These are phyloP conservation scores for Tuber magnatum DNA, from an alignment of 495 filamentous ascomycete genomes.

Conservation along the genomic window DNA sequence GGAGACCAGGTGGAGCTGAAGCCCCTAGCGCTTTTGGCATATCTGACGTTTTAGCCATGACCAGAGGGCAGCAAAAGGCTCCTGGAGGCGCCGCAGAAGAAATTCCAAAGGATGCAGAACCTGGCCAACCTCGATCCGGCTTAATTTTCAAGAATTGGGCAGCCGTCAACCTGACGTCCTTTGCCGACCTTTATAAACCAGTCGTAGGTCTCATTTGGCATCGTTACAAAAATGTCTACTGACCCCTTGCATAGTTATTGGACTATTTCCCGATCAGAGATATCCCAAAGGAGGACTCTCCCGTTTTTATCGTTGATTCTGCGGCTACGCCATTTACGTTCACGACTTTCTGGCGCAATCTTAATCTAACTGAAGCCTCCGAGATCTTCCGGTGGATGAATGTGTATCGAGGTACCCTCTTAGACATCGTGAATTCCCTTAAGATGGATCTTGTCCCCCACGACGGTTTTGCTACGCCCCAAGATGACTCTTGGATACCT, in stretches of 20 bases:
- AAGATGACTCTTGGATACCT: slow-evolving; percentile 10
- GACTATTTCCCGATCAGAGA: slow-evolving; percentile 15
- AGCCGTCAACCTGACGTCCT: background rate
- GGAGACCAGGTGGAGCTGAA: background rate
- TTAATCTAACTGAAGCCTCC: slow-evolving; percentile 13
- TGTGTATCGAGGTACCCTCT: slow-evolving; percentile 2
- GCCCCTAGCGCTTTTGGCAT: background rate
- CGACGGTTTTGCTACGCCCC: background rate
- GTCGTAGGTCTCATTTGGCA: slow-evolving; percentile 5
- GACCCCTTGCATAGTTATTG: slow-evolving; percentile 10
- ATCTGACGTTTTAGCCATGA: background rate
- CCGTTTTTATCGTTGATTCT: slow-evolving; percentile 17
- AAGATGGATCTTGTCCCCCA: background rate
- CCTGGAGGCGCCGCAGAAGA: background rate
- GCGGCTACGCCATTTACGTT: slow-evolving; percentile 16
- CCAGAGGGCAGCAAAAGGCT: background rate
- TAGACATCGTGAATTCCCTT: slow-evolving; percentile 10
- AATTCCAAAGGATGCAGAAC: background rate
- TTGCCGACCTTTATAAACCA: slow-evolving; percentile 17
- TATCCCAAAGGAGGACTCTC: slow-evolving; percentile 11
- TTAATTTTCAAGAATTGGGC: background rate
- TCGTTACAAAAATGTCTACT: background rate
- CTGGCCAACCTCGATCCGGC: background rate
- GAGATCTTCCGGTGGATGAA: slow-evolving; percentile 20
- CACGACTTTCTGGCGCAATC: slow-evolving; percentile 19